Conservation (phyloP, 306 rosid genomes). For the Prosopis cineraria region DNA sequence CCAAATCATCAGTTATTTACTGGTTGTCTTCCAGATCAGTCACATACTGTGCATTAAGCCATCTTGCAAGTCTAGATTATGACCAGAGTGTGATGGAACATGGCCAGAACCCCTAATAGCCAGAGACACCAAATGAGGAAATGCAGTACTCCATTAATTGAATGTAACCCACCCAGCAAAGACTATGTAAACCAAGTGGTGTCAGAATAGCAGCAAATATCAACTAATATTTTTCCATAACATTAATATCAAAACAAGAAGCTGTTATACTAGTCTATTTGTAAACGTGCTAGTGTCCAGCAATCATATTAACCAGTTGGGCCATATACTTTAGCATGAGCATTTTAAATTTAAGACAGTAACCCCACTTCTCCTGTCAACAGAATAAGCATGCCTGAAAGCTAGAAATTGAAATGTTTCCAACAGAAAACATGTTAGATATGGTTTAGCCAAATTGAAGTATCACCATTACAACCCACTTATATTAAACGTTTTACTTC, state of each 20-base stretch:
- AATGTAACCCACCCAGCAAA: neutral
- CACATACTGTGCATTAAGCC: neutral
- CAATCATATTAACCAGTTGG: neutral
- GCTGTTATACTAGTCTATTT: neutral
- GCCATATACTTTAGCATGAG: neutral
- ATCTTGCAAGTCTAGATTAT: neutral
- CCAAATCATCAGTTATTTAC: neutral
- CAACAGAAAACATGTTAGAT: neutral
- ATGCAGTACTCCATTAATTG: neutral
- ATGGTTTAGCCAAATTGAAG: neutral
- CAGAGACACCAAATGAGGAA: neutral
- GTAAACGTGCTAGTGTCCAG: neutral
- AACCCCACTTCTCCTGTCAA: neutral
- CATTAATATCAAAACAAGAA: neutral
- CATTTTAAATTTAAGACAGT: neutral
- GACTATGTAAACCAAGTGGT: neutral
- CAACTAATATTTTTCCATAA: neutral
- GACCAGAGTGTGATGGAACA: constrained; percentile 8
- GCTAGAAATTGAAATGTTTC: neutral
- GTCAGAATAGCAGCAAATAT: neutral
- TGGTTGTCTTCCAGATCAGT: neutral
- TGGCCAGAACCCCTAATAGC: neutral
- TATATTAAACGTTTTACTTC: neutral
- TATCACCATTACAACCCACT: neutral
- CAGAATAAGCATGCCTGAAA: neutral